phyloP scores from a whole-genome alignment of 2,329 filamentous ascomycete genomes.

The Aspergillus sp. region DNA sequence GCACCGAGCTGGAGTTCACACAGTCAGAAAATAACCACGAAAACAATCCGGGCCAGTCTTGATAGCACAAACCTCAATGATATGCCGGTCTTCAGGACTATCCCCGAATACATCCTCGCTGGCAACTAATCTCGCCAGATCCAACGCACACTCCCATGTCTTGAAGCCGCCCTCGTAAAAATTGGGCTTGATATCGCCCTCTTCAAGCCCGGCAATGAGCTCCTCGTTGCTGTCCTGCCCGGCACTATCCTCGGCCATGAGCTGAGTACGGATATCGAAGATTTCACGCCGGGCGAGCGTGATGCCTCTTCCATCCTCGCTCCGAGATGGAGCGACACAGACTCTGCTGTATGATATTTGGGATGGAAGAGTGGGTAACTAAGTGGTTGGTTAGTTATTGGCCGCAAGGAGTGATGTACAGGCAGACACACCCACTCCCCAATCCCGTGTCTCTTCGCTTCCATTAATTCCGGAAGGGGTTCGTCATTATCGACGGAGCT shows the following conservation, averaged over 20 bases:
- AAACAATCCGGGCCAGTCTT: neutral
- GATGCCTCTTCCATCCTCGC: conserved; percentile 6
- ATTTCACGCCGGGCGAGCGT: conserved; percentile 49
- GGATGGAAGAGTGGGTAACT: conserved; percentile 49
- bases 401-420: neutral
- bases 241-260: conserved; percentile 49
- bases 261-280: conserved; percentile 54
- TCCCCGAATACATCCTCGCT: conserved; percentile 10
- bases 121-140: conserved; percentile 41
- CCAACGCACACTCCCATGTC: conserved; percentile 57
- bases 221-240: conserved; percentile 33
- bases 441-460: conserved; percentile 35
- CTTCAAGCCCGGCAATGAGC: conserved; percentile 40
- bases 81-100: conserved; percentile 26
- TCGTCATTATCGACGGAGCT: conserved; percentile 3
- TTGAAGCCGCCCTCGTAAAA: conserved; percentile 61
- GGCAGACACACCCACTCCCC: conserved; percentile 36
- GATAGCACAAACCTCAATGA: conserved; percentile 25
- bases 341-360: conserved; percentile 51
- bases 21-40: neutral
- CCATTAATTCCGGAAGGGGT: conserved; percentile 22
- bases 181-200: conserved; percentile 49
- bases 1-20: conserved; percentile 44
- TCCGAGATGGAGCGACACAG: conserved; percentile 27
- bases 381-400: conserved; percentile 6